Evolutionary conservation across 306 rosid species (phyloP).

Genomic region (Corylus americana): DNA sequence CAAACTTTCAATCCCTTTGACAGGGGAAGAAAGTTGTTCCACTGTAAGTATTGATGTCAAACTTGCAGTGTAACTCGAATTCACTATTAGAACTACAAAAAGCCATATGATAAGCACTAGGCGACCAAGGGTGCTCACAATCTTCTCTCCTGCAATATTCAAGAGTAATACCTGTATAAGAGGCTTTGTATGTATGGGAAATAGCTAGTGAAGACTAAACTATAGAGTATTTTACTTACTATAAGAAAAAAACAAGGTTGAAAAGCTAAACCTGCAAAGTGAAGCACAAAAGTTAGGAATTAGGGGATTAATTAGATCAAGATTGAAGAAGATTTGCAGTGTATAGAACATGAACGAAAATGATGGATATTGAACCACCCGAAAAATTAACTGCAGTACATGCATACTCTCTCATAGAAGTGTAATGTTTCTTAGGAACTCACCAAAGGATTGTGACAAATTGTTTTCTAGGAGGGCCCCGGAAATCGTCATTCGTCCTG

Average conservation of each 20-base stretch:
- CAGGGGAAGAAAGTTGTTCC: conserved; percentile 70
- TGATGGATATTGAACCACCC: background rate
- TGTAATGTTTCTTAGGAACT: conserved; percentile 10
- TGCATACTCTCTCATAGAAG: too few species aligned
- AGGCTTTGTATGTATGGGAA: background rate
- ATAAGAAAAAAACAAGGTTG: conserved; percentile 49
- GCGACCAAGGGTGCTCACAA: conserved; percentile 91
- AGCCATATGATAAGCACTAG: conserved; percentile 81
- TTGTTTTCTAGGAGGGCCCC: conserved; percentile 89
- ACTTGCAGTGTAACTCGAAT: conserved; percentile 94
- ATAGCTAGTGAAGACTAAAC: background rate
- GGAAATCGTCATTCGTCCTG: conserved; percentile 75
- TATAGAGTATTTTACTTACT: conserved; percentile 25
- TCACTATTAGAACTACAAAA: conserved; percentile 86
- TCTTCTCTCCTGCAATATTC: conserved; percentile 64
- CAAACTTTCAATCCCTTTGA: conserved; percentile 81
- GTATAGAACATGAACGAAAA: background rate
- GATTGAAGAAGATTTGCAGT: background rate
- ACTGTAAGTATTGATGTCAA: conserved; percentile 96
- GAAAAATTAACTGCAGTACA: background rate
- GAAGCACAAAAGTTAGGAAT: conserved; percentile 6
- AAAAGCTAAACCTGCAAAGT: conserved; percentile 72
- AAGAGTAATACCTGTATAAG: background rate
- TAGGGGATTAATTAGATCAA: background rate
- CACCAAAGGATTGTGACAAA: conserved; percentile 71